A percentile compares a stretch with the other conserved stretches of the same genome.
These are phyloP conservation scores for Ceratobasidium sp. DNA, from an alignment of 1,284 basidiomycete genomes.

Conservation along the genomic window DNA sequence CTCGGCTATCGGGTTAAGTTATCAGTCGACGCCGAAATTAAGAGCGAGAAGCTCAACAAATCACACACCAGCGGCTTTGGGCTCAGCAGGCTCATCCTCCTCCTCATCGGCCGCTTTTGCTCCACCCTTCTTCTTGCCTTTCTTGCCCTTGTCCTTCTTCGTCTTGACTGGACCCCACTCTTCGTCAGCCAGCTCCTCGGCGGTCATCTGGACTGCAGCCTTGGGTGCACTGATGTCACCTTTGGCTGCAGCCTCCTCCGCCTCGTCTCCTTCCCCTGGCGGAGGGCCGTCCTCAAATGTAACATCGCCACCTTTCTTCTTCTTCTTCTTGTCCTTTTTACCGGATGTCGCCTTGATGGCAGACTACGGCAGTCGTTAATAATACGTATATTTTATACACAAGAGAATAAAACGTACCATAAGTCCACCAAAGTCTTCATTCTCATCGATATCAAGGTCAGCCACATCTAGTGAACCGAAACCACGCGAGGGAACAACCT, in stretches of 20 bases:
- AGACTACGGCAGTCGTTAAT: conserved; percentile 59
- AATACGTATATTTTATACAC: conserved; percentile 13
- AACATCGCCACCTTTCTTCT: conserved; percentile 60
- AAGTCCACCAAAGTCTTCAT: conserved; percentile 83
- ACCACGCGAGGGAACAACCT: conserved; percentile 61
- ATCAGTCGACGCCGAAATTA: no score
- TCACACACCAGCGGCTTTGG: conserved; percentile 21
- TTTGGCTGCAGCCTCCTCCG: conserved; percentile 57
- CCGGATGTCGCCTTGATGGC: conserved; percentile 67
- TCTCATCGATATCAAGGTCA: conserved; percentile 68
- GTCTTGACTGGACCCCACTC: conserved; percentile 71
- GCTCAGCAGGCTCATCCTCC: conserved; percentile 52
- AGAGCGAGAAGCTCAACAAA: background rate
- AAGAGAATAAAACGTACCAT: conserved; percentile 71
- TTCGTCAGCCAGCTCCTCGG: conserved; percentile 75
- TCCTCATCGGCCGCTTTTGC: conserved; percentile 58
- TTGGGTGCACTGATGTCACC: conserved; percentile 60
- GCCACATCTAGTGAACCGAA: conserved; percentile 67
- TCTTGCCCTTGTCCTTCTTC: conserved; percentile 65
- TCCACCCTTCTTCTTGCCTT: conserved; percentile 69
- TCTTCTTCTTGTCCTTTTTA: conserved; percentile 79
- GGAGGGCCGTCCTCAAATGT: conserved; percentile 57
- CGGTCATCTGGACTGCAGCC: conserved; percentile 66
- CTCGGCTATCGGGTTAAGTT: background rate
- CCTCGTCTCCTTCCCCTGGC: conserved; percentile 58